Base-by-base conservation (phyloP, 495 filamentous ascomycete species). In the Aspergillus saccharolyticus region DNA sequence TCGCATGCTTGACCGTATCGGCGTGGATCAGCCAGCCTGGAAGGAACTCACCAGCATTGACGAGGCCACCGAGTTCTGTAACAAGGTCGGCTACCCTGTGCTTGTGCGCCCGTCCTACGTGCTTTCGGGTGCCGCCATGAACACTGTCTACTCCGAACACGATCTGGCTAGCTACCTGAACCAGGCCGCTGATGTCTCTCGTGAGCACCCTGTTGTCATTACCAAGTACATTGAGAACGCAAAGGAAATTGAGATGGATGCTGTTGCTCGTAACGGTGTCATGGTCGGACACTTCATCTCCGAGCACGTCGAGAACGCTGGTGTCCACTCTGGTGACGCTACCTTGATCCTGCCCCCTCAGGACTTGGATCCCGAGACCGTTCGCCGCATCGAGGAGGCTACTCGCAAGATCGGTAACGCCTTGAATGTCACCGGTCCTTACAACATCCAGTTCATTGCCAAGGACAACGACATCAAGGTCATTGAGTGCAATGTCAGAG, bases 391-490 rank as follows among this genome's bases (percentile, higher is more conserved):
- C 51, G 91, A 90, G 70, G 93, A 96, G 66, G 94, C 94, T 14
- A 98, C 94, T 9, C 80, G 89, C 55, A 96, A 96, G 81, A 98
- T 98, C 54, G 94, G 88, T 55, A 85, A 89, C 61, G 94, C 95
- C 24, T 84, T 98, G 20, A 96, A 97, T 65, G 88, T 98, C 48
- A 97, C 94, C 43, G 94, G 94, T 45, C 94, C 94, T 19, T 96
- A 87, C 82, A 98, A 98, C 75, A 98, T 98, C 59, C 94, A 98
- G 72, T 98, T 98, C 76, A 98, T 98, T 64, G 94, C 94, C 52
- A 98, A 98, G 78, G 91, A 97, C 71, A 97, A 97, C 67, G 94
- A 97, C 63, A 97, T 98, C 76, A 98, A 97, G 80, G 94, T 98
- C 59, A 98, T 98, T 60, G 94, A 98, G 74, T 98, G 94, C 74